Percentiles rank a stretch among this genome's conserved stretches.
phyloP scores from a whole-genome alignment of 2,329 filamentous ascomycete species.

The Stagonosporopsis cucurbitacearum region DNA sequence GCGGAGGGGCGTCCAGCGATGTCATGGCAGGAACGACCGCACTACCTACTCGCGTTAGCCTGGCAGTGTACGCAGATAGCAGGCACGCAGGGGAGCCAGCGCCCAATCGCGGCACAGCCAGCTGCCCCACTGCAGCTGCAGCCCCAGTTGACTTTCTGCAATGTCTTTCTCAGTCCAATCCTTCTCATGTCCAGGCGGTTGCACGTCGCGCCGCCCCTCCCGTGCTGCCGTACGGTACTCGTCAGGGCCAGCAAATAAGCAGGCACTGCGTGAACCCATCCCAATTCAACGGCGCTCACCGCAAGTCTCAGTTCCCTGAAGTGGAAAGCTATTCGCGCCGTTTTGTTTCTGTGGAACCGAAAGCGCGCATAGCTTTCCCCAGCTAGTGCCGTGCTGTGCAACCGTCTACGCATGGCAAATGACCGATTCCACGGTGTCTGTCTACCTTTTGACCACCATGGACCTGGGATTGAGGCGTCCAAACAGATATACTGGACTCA shows the following conservation, averaged over 20 bases:
- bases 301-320: neutral
- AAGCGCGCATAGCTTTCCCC: neutral
- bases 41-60: too few species aligned
- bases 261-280: neutral
- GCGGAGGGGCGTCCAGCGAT: constrained; percentile 8
- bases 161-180: neutral
- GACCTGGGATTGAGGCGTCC: constrained; percentile 10
- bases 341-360: neutral
- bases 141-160: neutral
- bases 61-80: neutral
- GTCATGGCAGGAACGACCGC: constrained; percentile 8
- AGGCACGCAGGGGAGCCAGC: neutral
- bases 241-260: neutral
- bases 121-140: constrained; percentile 2
- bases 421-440: constrained; percentile 6
- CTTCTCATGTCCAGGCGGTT: neutral
- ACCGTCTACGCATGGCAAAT: neutral
- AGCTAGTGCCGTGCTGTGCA: neutral
- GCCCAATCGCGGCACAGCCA: constrained; percentile 1
- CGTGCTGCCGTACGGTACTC: neutral
- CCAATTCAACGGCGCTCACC: constrained; percentile 8
- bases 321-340: neutral
- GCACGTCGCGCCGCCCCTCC: constrained; percentile 8
- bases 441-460: constrained; percentile 4
- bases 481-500: constrained; percentile 2